Evolutionary conservation across 345 rosid genomes (phyloP), one percentile per base, ranked within the genome.

Genomic region (Pugionium cornutum): DNA sequence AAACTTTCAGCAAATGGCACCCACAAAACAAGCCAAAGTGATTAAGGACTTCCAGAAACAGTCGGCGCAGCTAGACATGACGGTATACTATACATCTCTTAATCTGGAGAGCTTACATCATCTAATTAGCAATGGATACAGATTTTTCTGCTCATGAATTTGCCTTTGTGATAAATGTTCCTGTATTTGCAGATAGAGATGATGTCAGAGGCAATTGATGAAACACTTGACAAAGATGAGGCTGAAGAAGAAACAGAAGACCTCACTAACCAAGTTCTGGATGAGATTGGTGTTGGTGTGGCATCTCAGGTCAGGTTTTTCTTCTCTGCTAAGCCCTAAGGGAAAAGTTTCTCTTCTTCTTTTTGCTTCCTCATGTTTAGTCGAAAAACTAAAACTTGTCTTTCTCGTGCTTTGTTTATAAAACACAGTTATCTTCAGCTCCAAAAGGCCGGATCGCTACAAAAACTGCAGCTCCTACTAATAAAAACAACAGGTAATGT

Each of bases 241-340:
- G 36, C 36, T 33, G 36, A 33, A 33, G 5, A 33, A 33, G 36
- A 2, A 33, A 33, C 36, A 33, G 3, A 33, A 33, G 36, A 33
- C 36, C 3, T 33, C 36, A 33, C 36, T 47, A 92, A 92, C 84
- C 98, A 92, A 82, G 98, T 92, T 77, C 98, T 92, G 78, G 98
- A 92, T 80, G 97, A 92, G 81, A 92, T 92, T 65, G 98, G 98
- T 18, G 98, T 92, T 59, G 96, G 85, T 31, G 86, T 92, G 58
- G 97, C 98, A 70, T 92, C 98, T 65, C 98, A 92, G 98, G 98
- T 92, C 44, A 42, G 84, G 39, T 64, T 18, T 18, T 18, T 18
- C 18, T 62, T 41, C 53, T 59, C 37, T 42, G 42, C 27, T 33
- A 33, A 33, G 0, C 0, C 18, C 18, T 0, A 18, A 18, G 18